Conservation (phyloP, 108 stramenopile genomes). For the Parmales sp. region DNA sequence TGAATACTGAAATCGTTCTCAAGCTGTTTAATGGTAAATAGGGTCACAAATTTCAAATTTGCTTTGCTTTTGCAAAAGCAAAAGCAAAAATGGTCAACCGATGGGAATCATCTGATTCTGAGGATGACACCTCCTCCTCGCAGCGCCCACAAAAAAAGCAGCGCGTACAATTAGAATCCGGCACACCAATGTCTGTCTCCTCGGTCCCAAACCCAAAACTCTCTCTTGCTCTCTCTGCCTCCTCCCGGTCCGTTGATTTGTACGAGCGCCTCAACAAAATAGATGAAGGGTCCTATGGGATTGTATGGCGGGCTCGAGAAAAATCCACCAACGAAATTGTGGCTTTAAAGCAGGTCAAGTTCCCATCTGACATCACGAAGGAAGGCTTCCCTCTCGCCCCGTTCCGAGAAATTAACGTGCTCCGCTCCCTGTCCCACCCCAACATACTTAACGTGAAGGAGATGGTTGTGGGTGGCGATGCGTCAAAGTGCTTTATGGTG, state of each 20-base stretch:
- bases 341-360: slow-evolving; percentile 86
- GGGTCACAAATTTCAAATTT: no score
- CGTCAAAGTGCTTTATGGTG: slow-evolving; percentile 77
- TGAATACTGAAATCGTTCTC: no score
- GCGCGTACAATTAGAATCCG: no score
- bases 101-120: no score
- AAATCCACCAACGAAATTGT: slow-evolving; percentile 58
- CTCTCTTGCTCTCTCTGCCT: slow-evolving; percentile 9
- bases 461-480: slow-evolving; percentile 63
- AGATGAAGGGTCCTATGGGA: slow-evolving; percentile 87
- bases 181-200: no score
- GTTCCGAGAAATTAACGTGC: slow-evolving; percentile 72
- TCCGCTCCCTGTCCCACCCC: slow-evolving; percentile 66
- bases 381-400: slow-evolving; percentile 89
- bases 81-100: no score
- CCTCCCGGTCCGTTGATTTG: slow-evolving; percentile 67
- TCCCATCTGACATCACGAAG: slow-evolving; percentile 48
- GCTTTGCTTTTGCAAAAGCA: no score
- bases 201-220: no score
- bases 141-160: no score
- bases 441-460: slow-evolving; percentile 70
- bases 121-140: no score
- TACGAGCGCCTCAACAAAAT: slow-evolving; percentile 69
- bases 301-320: slow-evolving; percentile 85
- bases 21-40: no score